phyloP scores from a whole-genome alignment of 1,139 yeast genomes.

The Yamadazyma spencermartinsiae region DNA sequence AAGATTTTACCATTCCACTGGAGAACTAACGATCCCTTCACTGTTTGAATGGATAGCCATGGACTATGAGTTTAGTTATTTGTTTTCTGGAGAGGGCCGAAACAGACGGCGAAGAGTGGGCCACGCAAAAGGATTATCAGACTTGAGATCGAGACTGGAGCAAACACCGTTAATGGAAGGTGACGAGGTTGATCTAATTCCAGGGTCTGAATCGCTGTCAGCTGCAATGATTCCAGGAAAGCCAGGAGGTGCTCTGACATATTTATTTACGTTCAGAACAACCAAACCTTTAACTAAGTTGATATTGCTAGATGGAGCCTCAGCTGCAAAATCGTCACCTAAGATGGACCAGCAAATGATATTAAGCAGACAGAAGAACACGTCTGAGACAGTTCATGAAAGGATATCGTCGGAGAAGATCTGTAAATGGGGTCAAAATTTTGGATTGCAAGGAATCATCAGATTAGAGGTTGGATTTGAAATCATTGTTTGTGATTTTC shows the following conservation, averaged over 20 bases:
- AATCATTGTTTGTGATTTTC: slow-evolving; percentile 53
- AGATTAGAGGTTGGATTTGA: slow-evolving; percentile 59
- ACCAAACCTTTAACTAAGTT: slow-evolving; percentile 45
- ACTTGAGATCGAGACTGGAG: no score
- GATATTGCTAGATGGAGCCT: slow-evolving; percentile 56
- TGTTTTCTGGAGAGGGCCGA: slow-evolving; percentile 30
- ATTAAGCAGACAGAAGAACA: slow-evolving; percentile 28
- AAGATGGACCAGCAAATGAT: slow-evolving; percentile 60
- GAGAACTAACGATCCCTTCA: slow-evolving; percentile 34
- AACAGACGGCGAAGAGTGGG: neutral
- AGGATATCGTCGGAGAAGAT: slow-evolving; percentile 43
- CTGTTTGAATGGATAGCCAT: slow-evolving; percentile 58
- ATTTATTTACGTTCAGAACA: slow-evolving; percentile 44
- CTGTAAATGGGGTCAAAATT: slow-evolving; percentile 51
- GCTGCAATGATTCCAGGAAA: slow-evolving; percentile 5
- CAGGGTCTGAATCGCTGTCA: no score
- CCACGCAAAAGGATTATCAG: neutral
- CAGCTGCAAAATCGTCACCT: slow-evolving; percentile 57
- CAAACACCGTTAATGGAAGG: neutral
- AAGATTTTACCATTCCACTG: slow-evolving; percentile 48
- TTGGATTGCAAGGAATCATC: slow-evolving; percentile 51
- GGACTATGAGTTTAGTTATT: slow-evolving; percentile 56
- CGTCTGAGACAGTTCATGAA: slow-evolving; percentile 34
- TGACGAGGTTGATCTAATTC: no score
- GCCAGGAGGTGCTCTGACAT: neutral